phyloP scores from a whole-genome alignment of 108 stramenopile genomes.

The Pseudonitzschia pungens region DNA sequence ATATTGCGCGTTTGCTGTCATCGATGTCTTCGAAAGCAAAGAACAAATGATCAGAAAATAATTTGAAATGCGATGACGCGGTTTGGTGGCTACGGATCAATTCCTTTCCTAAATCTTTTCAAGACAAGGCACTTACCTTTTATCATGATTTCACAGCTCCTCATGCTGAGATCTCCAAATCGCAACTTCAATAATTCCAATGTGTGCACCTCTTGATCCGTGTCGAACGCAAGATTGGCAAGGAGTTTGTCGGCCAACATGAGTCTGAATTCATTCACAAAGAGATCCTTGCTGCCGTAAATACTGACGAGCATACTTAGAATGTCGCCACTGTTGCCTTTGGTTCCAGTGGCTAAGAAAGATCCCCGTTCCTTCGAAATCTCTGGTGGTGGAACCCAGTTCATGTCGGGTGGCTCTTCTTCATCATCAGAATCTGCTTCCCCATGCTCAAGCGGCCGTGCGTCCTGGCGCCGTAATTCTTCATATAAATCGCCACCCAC shows the following conservation, averaged over 20 bases:
- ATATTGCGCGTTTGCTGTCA: constrained; percentile 90
- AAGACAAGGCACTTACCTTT: constrained; percentile 34
- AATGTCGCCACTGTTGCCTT: constrained; percentile 74
- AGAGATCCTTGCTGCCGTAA: constrained; percentile 97
- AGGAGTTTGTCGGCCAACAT: constrained; percentile 98
- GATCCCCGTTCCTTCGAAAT: constrained; percentile 58
- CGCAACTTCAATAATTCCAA: constrained; percentile 95
- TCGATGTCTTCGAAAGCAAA: constrained; percentile 69
- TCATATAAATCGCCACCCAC: constrained; percentile 92
- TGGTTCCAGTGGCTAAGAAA: constrained; percentile 38
- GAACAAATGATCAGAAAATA: background rate
- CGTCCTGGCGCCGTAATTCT: constrained; percentile 89
- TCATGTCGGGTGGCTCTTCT: constrained; percentile 63
- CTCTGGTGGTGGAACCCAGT: constrained; percentile 81
- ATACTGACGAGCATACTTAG: constrained; percentile 95
- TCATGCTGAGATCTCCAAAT: constrained; percentile 91
- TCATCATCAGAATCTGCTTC: constrained; percentile 66
- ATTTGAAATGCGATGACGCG: background rate
- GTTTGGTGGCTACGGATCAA: no score
- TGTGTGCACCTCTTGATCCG: constrained; percentile 92
- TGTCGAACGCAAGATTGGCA: constrained; percentile 80
- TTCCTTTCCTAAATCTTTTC: background rate
- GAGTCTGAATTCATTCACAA: constrained; percentile 94
- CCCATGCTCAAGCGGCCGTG: constrained; percentile 72
- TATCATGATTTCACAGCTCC: constrained; percentile 97